Conservation (phyloP, 2,329 filamentous ascomycete species). For the Fusarium sp. region DNA sequence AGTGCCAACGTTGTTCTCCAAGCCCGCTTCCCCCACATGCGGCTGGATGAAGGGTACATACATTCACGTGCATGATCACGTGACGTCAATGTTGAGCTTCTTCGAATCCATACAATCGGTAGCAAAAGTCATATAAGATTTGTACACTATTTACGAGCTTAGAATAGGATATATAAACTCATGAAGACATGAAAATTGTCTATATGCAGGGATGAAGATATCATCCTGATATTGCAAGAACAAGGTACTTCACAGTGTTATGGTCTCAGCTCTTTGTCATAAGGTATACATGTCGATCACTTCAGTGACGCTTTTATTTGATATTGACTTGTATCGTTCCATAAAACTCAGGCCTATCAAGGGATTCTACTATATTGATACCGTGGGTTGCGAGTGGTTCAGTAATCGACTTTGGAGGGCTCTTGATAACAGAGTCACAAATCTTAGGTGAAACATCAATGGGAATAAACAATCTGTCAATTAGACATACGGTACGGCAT, state of each 20-base stretch:
- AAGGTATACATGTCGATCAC: not conserved
- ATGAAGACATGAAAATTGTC: not conserved
- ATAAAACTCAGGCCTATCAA: not conserved
- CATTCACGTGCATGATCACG: conserved; percentile 25
- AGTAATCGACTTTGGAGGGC: too few relatives aligned
- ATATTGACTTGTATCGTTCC: not conserved
- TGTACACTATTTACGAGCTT: not conserved
- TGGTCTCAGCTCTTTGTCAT: not conserved
- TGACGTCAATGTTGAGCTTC: not conserved
- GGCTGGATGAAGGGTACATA: not conserved
- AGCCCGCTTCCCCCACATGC: conserved; percentile 35
- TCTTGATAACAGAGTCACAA: not conserved
- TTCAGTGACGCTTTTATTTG: not conserved
- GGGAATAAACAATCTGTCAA: not conserved
- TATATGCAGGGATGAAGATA: not conserved
- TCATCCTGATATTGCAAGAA: not conserved
- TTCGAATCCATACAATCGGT: not conserved
- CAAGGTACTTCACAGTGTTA: not conserved
- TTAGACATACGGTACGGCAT: not conserved
- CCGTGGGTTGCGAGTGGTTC: not conserved
- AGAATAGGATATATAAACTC: not conserved
- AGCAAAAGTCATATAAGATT: not conserved
- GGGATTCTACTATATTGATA: not conserved
- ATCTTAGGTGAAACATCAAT: not conserved
- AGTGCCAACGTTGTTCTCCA: conserved; percentile 40